phyloP scores from a whole-genome alignment of 106 monocot genomes.

The Narthecium ossifragum region DNA sequence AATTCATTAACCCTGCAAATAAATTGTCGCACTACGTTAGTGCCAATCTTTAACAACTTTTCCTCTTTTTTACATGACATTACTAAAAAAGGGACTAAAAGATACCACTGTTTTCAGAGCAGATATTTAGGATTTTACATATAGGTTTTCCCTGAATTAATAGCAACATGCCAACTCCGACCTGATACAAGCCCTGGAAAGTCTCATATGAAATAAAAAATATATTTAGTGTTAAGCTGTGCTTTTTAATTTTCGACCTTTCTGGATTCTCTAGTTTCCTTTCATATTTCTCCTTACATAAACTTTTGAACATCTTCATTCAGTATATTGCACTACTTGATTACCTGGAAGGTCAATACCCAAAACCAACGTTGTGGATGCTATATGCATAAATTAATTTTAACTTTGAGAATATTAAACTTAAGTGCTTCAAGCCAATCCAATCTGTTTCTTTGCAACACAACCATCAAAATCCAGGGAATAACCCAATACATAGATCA shows the following conservation, averaged over 20 bases:
- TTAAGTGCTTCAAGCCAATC: not conserved
- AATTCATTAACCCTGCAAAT: slow-evolving; percentile 58
- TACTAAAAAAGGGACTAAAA: not conserved
- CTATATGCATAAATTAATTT: not conserved
- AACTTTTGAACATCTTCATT: no score
- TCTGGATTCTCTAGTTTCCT: no score
- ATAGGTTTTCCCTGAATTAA: not conserved
- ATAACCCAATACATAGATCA: not conserved
- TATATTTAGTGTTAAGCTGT: no score
- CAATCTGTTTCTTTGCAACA: no score
- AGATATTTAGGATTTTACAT: not conserved
- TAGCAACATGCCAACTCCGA: not conserved
- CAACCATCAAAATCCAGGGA: not conserved
- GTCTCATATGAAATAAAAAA: no score
- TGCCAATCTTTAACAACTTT: not conserved
- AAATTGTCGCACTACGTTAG: slow-evolving; percentile 9
- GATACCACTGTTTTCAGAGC: not conserved
- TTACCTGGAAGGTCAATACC: not conserved
- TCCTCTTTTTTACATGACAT: not conserved
- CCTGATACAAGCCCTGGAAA: no score
- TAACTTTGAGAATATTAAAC: not conserved
- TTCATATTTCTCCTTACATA: no score
- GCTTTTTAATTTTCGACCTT: no score
- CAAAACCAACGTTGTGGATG: not conserved
- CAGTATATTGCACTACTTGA: not conserved